phyloP scores from a whole-genome alignment of 352 stramenopile species.

The Phytophthora boehmeriae region DNA sequence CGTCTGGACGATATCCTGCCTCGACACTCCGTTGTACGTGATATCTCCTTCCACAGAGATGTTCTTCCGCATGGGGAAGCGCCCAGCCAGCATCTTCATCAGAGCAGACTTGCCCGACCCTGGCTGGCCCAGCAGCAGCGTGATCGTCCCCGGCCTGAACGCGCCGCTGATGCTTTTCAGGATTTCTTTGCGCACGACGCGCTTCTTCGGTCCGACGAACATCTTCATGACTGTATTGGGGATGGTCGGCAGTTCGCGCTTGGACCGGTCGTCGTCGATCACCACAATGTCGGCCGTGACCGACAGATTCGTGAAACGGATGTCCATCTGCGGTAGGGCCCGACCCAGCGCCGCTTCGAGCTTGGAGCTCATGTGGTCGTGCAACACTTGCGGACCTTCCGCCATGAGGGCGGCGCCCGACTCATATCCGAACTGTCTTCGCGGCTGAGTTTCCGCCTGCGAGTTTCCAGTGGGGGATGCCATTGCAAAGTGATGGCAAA shows the following conservation, averaged over 20 bases:
- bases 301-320: neutral
- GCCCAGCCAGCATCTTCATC: constrained; percentile 1
- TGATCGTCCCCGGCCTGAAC: neutral
- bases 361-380: constrained; percentile 1
- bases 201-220: constrained; percentile 3
- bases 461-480: neutral
- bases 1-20: neutral
- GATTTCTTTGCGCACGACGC: constrained; percentile 2
- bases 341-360: neutral
- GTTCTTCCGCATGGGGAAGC: constrained; percentile 1
- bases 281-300: constrained; percentile 1
- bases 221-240: constrained; percentile 1
- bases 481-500: neutral
- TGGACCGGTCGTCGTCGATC: neutral
- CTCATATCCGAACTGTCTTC: neutral
- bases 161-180: neutral
- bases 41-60: constrained; percentile 1
- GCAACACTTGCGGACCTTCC: neutral
- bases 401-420: constrained; percentile 1
- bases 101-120: neutral
- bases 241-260: neutral
- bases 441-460: neutral
- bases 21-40: constrained; percentile 1
- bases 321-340: neutral
- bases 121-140: neutral